A percentile compares a stretch with the other conserved stretches of the same genome.
phyloP scores from a whole-genome alignment of 2,329 filamentous ascomycete species.

The Botryosphaeria dothidea region DNA sequence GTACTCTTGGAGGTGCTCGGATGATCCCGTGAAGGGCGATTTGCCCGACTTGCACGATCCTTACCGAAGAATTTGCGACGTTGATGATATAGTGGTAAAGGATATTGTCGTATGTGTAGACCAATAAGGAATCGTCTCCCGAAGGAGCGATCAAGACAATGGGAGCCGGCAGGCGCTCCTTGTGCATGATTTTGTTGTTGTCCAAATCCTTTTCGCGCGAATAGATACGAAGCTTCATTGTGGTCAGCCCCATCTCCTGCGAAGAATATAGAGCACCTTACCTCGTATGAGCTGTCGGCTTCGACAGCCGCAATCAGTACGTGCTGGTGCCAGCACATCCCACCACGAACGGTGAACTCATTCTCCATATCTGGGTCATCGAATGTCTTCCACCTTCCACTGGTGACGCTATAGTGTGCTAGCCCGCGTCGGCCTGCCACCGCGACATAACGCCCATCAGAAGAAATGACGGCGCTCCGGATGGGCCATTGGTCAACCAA shows the following conservation, averaged over 20 bases:
- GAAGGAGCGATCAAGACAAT: slow-evolving; percentile 89
- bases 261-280: slow-evolving; percentile 30
- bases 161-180: slow-evolving; percentile 76
- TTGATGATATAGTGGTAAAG: slow-evolving; percentile 92
- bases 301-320: slow-evolving; percentile 94
- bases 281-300: slow-evolving; percentile 75
- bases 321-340: slow-evolving; percentile 99
- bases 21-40: slow-evolving; percentile 98
- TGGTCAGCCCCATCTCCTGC: neutral
- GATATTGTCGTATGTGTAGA: slow-evolving; percentile 96
- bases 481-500: slow-evolving; percentile 94
- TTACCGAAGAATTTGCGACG: slow-evolving; percentile 68
- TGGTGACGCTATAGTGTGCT: slow-evolving; percentile 93
- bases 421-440: slow-evolving; percentile 92
- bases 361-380: slow-evolving; percentile 78
- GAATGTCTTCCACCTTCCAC: slow-evolving; percentile 95
- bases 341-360: slow-evolving; percentile 87
- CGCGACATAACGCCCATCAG: slow-evolving; percentile 90
- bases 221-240: slow-evolving; percentile 74
- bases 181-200: slow-evolving; percentile 70
- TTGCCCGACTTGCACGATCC: slow-evolving; percentile 90
- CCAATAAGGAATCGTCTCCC: slow-evolving; percentile 89
- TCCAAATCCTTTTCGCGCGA: slow-evolving; percentile 82
- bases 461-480: slow-evolving; percentile 79
- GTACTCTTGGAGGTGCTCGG: slow-evolving; percentile 84